Conservation (phyloP, 2,329 filamentous ascomycete species). For the Decorospora gaudefroyi region DNA sequence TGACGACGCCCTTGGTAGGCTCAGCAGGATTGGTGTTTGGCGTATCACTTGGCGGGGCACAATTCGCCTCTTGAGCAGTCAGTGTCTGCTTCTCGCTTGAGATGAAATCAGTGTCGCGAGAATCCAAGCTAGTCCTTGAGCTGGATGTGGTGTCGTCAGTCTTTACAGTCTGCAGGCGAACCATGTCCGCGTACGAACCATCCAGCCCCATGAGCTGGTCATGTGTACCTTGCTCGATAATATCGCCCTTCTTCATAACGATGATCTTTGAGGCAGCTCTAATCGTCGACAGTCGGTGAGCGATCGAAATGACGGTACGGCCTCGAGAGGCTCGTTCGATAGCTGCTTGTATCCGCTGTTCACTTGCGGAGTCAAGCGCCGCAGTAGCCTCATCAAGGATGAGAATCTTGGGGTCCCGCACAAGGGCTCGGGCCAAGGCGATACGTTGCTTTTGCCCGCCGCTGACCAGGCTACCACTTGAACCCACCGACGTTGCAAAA, state of each 20-base stretch:
- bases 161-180: conserved; percentile 53
- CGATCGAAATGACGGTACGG: conserved; percentile 47
- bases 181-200: conserved; percentile 56
- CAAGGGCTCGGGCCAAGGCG: conserved; percentile 60
- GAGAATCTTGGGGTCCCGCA: conserved; percentile 62
- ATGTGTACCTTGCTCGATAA: conserved; percentile 47
- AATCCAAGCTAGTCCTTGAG: conserved; percentile 27
- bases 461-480: conserved; percentile 59
- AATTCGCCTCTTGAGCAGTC: conserved; percentile 12
- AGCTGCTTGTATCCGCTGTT: conserved; percentile 58
- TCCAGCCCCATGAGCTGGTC: conserved; percentile 40
- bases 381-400: conserved; percentile 67
- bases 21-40: conserved; percentile 12
- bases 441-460: conserved; percentile 64
- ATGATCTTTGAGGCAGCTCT: conserved; percentile 45
- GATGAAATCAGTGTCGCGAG: conserved; percentile 28
- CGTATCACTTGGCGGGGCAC: not conserved
- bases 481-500: conserved; percentile 57
- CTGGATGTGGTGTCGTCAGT: conserved; percentile 47
- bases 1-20: conserved; percentile 23
- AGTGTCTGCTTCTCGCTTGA: conserved; percentile 27
- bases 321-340: conserved; percentile 43
- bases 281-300: conserved; percentile 48
- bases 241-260: conserved; percentile 46
- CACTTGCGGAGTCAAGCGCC: conserved; percentile 63